phyloP scores from a whole-genome alignment of 1,284 basidiomycete species.

The Cryptococcus sp. region DNA sequence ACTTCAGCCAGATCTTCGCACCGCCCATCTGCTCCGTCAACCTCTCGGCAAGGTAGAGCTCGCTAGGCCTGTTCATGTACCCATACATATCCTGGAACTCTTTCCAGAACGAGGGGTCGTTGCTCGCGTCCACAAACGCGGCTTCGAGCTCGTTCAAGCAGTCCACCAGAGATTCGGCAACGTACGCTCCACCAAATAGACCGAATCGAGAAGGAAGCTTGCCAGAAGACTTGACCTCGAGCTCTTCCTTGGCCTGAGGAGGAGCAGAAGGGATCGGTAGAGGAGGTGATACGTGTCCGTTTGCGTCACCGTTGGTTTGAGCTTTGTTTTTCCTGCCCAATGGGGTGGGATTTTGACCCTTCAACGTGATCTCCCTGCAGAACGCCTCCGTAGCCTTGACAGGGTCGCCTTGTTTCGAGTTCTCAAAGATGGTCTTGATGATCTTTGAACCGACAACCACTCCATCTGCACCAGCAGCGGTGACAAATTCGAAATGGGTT shows the following conservation, averaged over 20 bases:
- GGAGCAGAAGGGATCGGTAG: constrained; percentile 45
- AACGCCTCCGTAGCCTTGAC: constrained; percentile 69
- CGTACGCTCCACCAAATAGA: constrained; percentile 94
- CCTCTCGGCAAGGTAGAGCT: constrained; percentile 72
- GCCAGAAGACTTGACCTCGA: constrained; percentile 47
- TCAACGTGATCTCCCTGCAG: constrained; percentile 69
- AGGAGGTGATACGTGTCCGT: constrained; percentile 36
- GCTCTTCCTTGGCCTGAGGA: constrained; percentile 29
- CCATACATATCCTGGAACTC: constrained; percentile 87
- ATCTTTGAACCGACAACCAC: constrained; percentile 92
- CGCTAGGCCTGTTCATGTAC: constrained; percentile 79
- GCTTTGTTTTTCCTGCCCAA: constrained; percentile 30
- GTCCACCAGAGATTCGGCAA: constrained; percentile 91
- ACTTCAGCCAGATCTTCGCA: constrained; percentile 97
- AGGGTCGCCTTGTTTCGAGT: constrained; percentile 58
- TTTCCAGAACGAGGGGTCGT: constrained; percentile 88
- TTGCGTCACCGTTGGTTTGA: constrained; percentile 16
- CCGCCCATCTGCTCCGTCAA: constrained; percentile 76
- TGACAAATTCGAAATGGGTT: constrained; percentile 83
- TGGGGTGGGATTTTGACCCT: constrained; percentile 55
- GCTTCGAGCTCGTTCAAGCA: constrained; percentile 87
- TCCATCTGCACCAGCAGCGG: constrained; percentile 84
- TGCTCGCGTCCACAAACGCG: constrained; percentile 81
- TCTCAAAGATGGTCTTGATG: constrained; percentile 71
- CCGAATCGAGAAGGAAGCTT: constrained; percentile 84